A percentile compares a stretch with the other conserved stretches of the same genome.
Evolutionary conservation across 75 land plant genomes (phyloP).

Genomic region (Picea sitchensis): DNA sequence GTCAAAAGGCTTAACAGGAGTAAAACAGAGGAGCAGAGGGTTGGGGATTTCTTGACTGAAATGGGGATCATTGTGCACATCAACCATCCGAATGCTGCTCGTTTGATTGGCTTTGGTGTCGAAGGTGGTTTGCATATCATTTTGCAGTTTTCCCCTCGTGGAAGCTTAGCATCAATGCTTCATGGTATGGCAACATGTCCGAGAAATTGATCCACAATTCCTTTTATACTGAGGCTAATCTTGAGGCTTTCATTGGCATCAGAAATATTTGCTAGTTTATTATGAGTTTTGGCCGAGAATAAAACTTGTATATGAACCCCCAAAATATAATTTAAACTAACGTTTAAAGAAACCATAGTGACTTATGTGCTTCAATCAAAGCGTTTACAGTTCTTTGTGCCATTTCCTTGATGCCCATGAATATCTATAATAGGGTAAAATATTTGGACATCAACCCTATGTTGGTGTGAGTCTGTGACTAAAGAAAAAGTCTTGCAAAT

Average conservation of each 20-base stretch:
- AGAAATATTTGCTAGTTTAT: neutral
- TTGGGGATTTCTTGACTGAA: slow-evolving; percentile 68
- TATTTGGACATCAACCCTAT: too few species aligned
- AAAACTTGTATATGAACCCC: neutral
- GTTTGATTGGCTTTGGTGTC: slow-evolving; percentile 68
- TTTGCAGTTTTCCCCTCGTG: slow-evolving; percentile 63
- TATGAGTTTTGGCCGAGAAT: neutral
- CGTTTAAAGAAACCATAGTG: too few species aligned
- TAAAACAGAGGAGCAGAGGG: slow-evolving; percentile 48
- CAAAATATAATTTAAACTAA: neutral
- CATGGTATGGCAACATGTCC: slow-evolving; percentile 43
- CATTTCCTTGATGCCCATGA: too few species aligned
- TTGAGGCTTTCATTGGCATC: neutral
- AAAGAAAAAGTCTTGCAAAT: neutral
- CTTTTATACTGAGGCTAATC: neutral
- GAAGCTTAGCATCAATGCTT: slow-evolving; percentile 73
- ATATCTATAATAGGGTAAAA: too few species aligned
- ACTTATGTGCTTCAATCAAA: too few species aligned
- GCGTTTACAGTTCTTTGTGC: too few species aligned
- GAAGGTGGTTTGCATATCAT: slow-evolving; percentile 76
- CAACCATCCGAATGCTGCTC: slow-evolving; percentile 74
- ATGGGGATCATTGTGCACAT: slow-evolving; percentile 86
- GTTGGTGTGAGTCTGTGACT: too few species aligned
- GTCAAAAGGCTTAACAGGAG: slow-evolving; percentile 71
- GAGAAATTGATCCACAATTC: neutral